Base-by-base conservation (phyloP, 352 stramenopile genomes). In the Elongisporangium undulatum region DNA sequence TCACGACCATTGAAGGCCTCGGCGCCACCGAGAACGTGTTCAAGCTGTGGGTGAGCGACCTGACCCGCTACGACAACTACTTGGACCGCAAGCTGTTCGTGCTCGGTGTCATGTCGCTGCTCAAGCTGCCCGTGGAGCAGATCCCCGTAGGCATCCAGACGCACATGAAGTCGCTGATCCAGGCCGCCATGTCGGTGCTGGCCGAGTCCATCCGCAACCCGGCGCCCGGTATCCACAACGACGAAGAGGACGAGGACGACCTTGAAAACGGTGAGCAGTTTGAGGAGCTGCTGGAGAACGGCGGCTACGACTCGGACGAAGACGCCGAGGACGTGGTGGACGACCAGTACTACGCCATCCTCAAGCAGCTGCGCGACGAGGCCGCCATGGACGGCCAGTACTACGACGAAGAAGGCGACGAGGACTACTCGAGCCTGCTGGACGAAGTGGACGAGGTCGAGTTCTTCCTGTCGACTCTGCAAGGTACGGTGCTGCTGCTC, bases 321-420 rank as follows among this genome's bases (percentile, higher is more conserved):
- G 82, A 95, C 59, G 90, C 96, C 41, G 90, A 98, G 63, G 94
- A 98, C 61, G 92, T 98, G 22, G 88, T 90, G 52, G 96, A 98
- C 62, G 88, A 97, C 59, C 85, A 96, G 58, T 97, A 98, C 67
- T 95, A 97, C 64, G 87, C 87, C 13, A 98, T 98, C 58, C 75
- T 97, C 53, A 91, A 95, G 56, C 90, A 97, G 82, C 53, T 94
- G 65, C 92, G 86, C 58, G 89, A 97, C 58, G 87, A 97, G 58
- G 92, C 94, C 34, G 34, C 34, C 34, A 45, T 45, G 34, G 78
- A 84, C 16, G 79, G 75, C 56, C 72, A 76, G 57, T 91, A 77
- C 50, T 88, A 79, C 58, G 77, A 89, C 61, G 82, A 92, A 24
- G 95, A 98, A 52, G 76, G 84, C 24, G 94, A 98, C n/a, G 94